Evolutionary conservation across 371 early-diverging fungal genomes (phyloP), one percentile per base, ranked within the genome.

Genomic region (Syncephalastrum contaminatum): DNA sequence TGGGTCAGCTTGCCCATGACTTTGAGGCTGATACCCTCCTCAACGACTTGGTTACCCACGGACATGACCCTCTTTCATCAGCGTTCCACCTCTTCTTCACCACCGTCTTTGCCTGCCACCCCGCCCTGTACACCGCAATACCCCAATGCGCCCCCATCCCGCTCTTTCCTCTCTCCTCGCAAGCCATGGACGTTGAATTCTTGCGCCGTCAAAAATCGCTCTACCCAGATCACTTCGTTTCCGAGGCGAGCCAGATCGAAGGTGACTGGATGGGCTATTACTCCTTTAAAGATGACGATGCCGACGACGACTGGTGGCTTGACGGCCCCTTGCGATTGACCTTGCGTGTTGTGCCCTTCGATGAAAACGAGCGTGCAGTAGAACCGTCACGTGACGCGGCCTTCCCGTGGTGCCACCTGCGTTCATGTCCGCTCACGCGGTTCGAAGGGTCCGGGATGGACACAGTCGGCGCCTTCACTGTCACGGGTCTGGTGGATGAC

Each of bases 241-340:
- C 68, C 43, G 77, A 77, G 47, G 72, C 77, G 2, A 63, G 70
- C 40, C 48, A 56, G 12, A 73, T 77, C 18, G 70, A 73, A 66
- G 77, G 77, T 40, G 77, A 77, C 46, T 77, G 77, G 77, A 64
- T 77, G 48, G 77, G 77, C 3, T 77, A 77, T 39, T 77, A 77
- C 24, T 67, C 77, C 18, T 77, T 73, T 20, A 54, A 70, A 49
- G 76, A 75, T 41, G 54, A 60, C 0, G 73, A 70, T 16, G 73
- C 70, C 16, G 47, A 53, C 13, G 63, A 56, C 47, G 54, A 53
- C 21, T 67, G 69, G 27, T 73, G 76, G 76, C 69, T 76, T 48
- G 76, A 76, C 53, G 76, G 76, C 2, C 76, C 76, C 8, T 66
- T 76, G 71, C 71, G 73, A 12, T 42, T 76, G 22, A 64, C 66